A percentile compares a stretch with the other conserved stretches of the same genome.
Evolutionary conservation across 2,329 filamentous ascomycete genomes (phyloP).

Genomic region (Gremmenia infestans): DNA sequence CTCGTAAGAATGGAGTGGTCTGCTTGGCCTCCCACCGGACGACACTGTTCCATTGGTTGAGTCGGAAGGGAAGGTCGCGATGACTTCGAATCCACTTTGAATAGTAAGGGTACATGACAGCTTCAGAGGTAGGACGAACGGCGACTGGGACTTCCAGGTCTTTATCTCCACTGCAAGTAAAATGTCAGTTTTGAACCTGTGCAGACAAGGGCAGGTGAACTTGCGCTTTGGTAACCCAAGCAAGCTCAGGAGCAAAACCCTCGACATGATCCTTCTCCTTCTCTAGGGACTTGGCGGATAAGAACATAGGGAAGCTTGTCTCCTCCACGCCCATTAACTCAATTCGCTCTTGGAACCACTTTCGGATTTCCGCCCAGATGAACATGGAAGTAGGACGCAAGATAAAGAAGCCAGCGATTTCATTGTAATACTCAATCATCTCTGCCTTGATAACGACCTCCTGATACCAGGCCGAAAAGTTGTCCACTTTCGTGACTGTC

Average conservation of each 20-base stretch:
- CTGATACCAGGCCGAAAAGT: constrained; percentile 95
- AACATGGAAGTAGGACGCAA: constrained; percentile 68
- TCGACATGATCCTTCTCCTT: constrained; percentile 91
- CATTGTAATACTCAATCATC: constrained; percentile 90
- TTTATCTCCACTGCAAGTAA: constrained; percentile 66
- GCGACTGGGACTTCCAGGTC: constrained; percentile 78
- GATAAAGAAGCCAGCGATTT: constrained; percentile 97
- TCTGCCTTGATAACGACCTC: constrained; percentile 96
- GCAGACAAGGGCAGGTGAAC: constrained; percentile 29
- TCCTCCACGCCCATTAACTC: constrained; percentile 91
- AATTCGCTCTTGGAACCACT: constrained; percentile 69
- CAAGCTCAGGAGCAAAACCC: constrained; percentile 92
- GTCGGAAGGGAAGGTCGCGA: constrained; percentile 84
- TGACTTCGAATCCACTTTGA: constrained; percentile 96
- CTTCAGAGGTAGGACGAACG: constrained; percentile 64
- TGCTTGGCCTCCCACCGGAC: constrained; percentile 98
- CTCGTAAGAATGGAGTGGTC: constrained; percentile 78
- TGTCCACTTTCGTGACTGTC: constrained; percentile 75
- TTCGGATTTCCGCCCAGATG: constrained; percentile 61
- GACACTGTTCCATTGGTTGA: constrained; percentile 97
- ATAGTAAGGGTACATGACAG: constrained; percentile 94
- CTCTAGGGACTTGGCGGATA: constrained; percentile 78
- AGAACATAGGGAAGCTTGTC: constrained; percentile 93
- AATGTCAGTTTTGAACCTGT: constrained; percentile 21
- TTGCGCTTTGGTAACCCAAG: constrained; percentile 81